A percentile compares a stretch with the other conserved stretches of the same genome.
phyloP scores from a whole-genome alignment of 768 basidiomycete genomes.

The Collybiopsis confluens region DNA sequence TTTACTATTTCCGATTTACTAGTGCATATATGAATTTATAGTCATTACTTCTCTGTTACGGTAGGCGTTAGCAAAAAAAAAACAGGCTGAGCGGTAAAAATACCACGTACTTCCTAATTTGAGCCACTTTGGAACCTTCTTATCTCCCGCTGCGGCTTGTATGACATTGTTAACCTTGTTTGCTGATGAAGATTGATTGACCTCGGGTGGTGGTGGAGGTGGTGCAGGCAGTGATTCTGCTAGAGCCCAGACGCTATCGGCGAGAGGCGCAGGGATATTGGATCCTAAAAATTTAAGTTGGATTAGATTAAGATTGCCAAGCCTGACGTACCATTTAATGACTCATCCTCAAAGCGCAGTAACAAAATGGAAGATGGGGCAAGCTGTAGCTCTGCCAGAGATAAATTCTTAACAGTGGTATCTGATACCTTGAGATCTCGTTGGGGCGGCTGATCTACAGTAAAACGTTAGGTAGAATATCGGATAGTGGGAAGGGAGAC shows the following conservation, averaged over 20 bases:
- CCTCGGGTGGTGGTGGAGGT: slow-evolving; percentile 20
- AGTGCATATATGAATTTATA: slow-evolving; percentile 11
- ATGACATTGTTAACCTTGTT: not conserved
- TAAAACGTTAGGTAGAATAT: not conserved
- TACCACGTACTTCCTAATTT: slow-evolving; percentile 65
- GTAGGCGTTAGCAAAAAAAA: not conserved
- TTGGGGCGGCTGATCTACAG: slow-evolving; percentile 78
- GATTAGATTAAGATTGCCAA: not conserved
- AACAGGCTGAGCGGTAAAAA: not conserved
- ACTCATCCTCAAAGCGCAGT: slow-evolving; percentile 69
- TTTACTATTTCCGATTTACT: slow-evolving; percentile 77
- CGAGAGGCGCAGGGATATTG: slow-evolving; percentile 60
- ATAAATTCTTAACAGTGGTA: slow-evolving; percentile 61
- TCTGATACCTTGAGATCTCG: slow-evolving; percentile 83
- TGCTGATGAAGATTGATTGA: slow-evolving; percentile 6
- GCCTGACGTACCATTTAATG: slow-evolving; percentile 56
- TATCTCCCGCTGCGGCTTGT: slow-evolving; percentile 25
- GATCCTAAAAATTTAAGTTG: slow-evolving; percentile 36
- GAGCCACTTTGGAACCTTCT: slow-evolving; percentile 78
- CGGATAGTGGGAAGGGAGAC: slow-evolving; percentile 20
- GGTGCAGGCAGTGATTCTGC: slow-evolving; percentile 69
- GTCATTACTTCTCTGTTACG: slow-evolving; percentile 4
- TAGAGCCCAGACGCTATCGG: slow-evolving; percentile 46
- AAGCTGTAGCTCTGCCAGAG: slow-evolving; percentile 65
- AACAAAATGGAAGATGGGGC: slow-evolving; percentile 78